phyloP scores from a whole-genome alignment of 257 asterid species.

The Echites panduratus region DNA sequence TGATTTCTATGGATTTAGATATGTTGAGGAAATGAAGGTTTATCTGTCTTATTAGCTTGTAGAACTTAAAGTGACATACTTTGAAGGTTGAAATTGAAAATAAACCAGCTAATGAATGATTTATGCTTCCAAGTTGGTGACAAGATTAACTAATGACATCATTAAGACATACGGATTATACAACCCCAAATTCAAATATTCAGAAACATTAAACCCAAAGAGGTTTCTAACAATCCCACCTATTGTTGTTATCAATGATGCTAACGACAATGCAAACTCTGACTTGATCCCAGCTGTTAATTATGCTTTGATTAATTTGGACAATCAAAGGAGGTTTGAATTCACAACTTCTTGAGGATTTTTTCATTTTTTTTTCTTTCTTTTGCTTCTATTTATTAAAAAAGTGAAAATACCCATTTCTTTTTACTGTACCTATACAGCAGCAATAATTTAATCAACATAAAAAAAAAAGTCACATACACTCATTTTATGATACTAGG shows the following conservation, averaged over 20 bases:
- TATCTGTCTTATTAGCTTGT: background rate
- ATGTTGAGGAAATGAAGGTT: background rate
- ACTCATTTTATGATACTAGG: background rate
- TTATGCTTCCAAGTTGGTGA: slow-evolving; percentile 47
- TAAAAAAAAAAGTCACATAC: no score
- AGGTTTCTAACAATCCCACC: slow-evolving; percentile 96
- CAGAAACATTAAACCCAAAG: slow-evolving; percentile 79
- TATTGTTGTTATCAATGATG: slow-evolving; percentile 73
- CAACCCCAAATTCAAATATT: slow-evolving; percentile 76
- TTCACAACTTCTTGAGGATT: background rate
- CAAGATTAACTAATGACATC: slow-evolving; percentile 84
- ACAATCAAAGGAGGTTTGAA: slow-evolving; percentile 63
- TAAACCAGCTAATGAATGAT: background rate
- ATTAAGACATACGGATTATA: slow-evolving; percentile 73
- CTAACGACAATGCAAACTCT: slow-evolving; percentile 82
- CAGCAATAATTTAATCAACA: background rate
- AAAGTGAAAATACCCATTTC: background rate
- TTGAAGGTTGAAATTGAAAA: background rate
- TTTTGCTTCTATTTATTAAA: no score
- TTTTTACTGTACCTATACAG: background rate
- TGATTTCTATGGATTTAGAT: background rate
- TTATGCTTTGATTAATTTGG: slow-evolving; percentile 58
- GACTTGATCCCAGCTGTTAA: slow-evolving; percentile 84
- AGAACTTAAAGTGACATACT: background rate
- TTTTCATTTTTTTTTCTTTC: no score